These are phyloP conservation scores for Moesziomyces antarcticus DNA, from an alignment of 1,284 basidiomycete genomes.

Conservation along the genomic window DNA sequence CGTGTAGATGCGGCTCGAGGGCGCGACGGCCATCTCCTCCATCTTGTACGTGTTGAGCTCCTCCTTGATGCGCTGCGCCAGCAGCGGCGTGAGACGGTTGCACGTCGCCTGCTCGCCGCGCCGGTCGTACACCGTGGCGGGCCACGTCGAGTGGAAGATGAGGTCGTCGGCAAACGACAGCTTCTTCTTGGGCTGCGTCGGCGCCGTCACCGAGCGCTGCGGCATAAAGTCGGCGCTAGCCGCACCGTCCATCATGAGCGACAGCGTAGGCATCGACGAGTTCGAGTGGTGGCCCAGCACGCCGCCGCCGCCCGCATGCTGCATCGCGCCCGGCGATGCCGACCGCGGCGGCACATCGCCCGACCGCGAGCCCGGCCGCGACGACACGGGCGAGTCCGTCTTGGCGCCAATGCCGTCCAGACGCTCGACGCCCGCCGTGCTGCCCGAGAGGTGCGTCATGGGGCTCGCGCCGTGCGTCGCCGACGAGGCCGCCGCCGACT, in stretches of 20 bases:
- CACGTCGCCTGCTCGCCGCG: conserved; percentile 95
- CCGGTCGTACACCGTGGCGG: conserved; percentile 88
- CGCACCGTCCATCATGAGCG: conserved; percentile 73
- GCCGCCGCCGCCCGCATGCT: conserved; percentile 35
- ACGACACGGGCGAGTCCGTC: conserved; percentile 42
- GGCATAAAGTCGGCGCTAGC: conserved; percentile 69
- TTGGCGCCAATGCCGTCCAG: conserved; percentile 58
- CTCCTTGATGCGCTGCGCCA: conserved; percentile 95
- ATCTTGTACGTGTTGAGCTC: conserved; percentile 85
- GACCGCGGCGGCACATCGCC: conserved; percentile 32
- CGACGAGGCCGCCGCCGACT: conserved; percentile 23
- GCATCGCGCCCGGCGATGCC: conserved; percentile 37
- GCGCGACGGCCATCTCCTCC: conserved; percentile 96
- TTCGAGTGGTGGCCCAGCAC: conserved; percentile 63
- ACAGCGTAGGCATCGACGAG: conserved; percentile 82
- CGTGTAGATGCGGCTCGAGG: conserved; percentile 64
- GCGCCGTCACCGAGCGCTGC: conserved; percentile 61
- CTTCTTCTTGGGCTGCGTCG: conserved; percentile 75
- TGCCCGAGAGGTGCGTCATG: conserved; percentile 60
- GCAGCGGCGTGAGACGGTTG: conserved; percentile 90
- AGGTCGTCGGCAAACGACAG: conserved; percentile 89
- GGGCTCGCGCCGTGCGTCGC: conserved; percentile 33
- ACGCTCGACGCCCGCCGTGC: conserved; percentile 54
- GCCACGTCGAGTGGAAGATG: conserved; percentile 95
- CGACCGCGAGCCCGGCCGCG: conserved; percentile 37